These are phyloP conservation scores for Nitzschia sp. DNA, from an alignment of 108 stramenopile genomes.

Conservation along the genomic window DNA sequence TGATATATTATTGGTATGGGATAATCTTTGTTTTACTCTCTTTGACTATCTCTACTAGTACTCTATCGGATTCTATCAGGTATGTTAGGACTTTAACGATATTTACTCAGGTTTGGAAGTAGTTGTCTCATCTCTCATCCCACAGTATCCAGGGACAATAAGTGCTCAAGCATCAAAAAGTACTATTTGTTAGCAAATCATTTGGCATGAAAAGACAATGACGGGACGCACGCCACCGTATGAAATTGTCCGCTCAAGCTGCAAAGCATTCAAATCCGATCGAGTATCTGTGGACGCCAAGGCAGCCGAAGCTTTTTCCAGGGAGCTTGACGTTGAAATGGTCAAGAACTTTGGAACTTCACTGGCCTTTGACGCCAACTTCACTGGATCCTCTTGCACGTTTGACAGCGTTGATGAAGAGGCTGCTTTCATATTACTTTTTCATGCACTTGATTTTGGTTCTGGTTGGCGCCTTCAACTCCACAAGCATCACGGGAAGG, in stretches of 20 bases:
- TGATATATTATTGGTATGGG: too few species aligned
- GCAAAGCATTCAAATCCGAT: not conserved
- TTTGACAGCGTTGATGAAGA: not conserved
- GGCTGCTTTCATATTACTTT: not conserved
- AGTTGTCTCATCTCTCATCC: too few species aligned
- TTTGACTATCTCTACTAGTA: too few species aligned
- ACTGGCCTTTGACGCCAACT: not conserved
- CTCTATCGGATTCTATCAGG: too few species aligned
- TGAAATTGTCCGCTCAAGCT: not conserved
- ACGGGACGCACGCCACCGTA: not conserved
- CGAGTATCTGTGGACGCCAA: not conserved
- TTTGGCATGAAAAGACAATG: not conserved
- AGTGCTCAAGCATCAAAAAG: too few species aligned
- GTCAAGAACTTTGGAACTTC: slow-evolving; percentile 2
- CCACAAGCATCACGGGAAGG: slow-evolving; percentile 2
- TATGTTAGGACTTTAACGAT: too few species aligned
- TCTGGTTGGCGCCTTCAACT: not conserved
- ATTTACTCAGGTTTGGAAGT: too few species aligned
- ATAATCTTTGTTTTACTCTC: too few species aligned
- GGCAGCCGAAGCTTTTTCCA: not conserved
- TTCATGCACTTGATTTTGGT: slow-evolving; percentile 6
- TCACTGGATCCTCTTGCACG: not conserved
- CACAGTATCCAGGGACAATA: too few species aligned
- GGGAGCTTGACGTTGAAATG: not conserved
- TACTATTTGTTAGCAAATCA: too few species aligned